Evolutionary conservation across 441 rosid species (phyloP), one percentile per base, ranked within the genome.

Genomic region (Kokia cookei): DNA sequence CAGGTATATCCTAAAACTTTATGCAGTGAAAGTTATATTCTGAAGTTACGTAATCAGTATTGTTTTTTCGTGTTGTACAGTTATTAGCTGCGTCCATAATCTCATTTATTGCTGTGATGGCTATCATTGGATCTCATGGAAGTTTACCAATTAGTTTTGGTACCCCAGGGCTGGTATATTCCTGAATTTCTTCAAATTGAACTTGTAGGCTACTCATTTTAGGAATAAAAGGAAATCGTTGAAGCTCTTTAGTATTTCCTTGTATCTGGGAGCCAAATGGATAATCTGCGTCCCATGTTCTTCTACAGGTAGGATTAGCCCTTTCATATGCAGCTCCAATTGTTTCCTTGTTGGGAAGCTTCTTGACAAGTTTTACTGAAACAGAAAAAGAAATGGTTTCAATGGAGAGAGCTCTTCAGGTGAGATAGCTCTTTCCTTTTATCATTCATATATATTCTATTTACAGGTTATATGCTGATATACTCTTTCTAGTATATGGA

Each of bases 321-420:
- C 96, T 96, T 72, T 92, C 98, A 42, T 96, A 92, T 82, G 93
- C 97, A 75, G 88, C 99, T 80, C 98, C 98, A 53, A 65, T 89
- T 42, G 98, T 96, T 80, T 93, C 99, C 71, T 73, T 86, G 69
- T 78, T 96, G 69, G 98, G 99, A 78, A 92, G 84, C 79, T 96
- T 96, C 77, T 86, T 96, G 74, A 85, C 99, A 72, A 96, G 97
- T 83, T 92, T 96, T 78, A 89, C 98, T 19, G 99, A 96, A 86
- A 93, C 98, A 32, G 98, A 96, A 81, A 96, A 93, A 76, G 99
- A 96, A 85, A 91, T 96, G 97, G 98, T 96, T 76, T 88, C 98
- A 57, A 74, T 96, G 73, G 98, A 96, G 88, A 93, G 98, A 83
- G 90, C 84, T 79, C 89, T 91, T 74, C 91, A 96, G 91, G 99